A percentile compares a stretch with the other conserved stretches of the same genome.
Conservation (phyloP, 2,329 filamentous ascomycete species). For the Fusarium dimerum region DNA sequence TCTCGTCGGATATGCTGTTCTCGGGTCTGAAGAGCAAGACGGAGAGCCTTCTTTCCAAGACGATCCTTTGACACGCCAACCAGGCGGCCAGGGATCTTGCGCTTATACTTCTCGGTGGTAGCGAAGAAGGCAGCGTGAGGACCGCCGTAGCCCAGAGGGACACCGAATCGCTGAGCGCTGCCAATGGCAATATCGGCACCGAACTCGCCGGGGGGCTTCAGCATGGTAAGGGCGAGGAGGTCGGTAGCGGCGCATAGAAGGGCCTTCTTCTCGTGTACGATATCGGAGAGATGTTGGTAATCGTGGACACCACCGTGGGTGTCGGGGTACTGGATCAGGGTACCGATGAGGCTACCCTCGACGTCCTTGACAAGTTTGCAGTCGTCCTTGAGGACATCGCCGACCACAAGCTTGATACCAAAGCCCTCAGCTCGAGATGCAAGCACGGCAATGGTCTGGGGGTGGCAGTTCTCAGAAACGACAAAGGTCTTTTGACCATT, state of each 20-base stretch:
- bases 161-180: constrained; percentile 86
- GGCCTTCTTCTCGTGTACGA: constrained; percentile 75
- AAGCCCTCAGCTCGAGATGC: constrained; percentile 85
- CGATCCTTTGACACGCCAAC: constrained; percentile 90
- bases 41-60: constrained; percentile 61
- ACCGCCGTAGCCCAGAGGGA: constrained; percentile 88
- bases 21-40: constrained; percentile 81
- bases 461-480: constrained; percentile 79
- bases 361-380: constrained; percentile 69
- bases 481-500: constrained; percentile 79
- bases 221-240: constrained; percentile 79
- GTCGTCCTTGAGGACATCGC: constrained; percentile 68
- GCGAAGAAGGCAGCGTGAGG: constrained; percentile 97
- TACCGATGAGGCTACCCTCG: constrained; percentile 81
- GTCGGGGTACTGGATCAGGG: constrained; percentile 90
- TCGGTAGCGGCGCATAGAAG: constrained; percentile 89
- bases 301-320: constrained; percentile 82
- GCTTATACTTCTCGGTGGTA: constrained; percentile 75
- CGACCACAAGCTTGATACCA: constrained; percentile 75
- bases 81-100: constrained; percentile 87
- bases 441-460: constrained; percentile 84
- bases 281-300: constrained; percentile 70
- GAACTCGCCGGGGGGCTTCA: constrained; percentile 90
- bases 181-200: constrained; percentile 95
- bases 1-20: constrained; percentile 96